Evolutionary conservation across 306 rosid genomes (phyloP).

Genomic region (Cucumis cinereus): DNA sequence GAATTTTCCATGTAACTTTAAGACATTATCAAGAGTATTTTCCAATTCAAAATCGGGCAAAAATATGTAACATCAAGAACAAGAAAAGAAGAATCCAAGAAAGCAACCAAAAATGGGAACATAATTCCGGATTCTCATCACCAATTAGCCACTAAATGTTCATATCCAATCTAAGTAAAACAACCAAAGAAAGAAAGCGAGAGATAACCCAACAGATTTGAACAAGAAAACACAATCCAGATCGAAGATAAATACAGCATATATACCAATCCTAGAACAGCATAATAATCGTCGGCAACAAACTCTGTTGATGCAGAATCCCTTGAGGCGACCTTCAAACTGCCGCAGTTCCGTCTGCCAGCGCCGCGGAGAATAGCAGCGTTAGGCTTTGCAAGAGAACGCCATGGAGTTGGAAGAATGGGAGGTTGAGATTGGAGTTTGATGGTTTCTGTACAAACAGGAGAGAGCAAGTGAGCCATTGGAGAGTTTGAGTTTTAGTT

Average conservation of each 20-base stretch:
- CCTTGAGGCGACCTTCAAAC: constrained; percentile 47
- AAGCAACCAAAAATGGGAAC: not conserved
- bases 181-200: not conserved
- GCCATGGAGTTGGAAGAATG: constrained; percentile 25
- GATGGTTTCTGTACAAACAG: constrained; percentile 53
- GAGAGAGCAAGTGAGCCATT: constrained; percentile 63
- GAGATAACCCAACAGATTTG: not conserved
- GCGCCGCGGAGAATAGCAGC: constrained; percentile 20
- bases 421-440: constrained; percentile 44
- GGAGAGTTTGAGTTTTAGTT: not conserved
- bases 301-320: constrained; percentile 27
- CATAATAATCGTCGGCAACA: constrained; percentile 77
- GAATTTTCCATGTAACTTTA: not conserved
- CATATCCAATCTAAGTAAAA: not conserved
- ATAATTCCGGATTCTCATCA: not conserved
- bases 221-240: constrained; percentile 2
- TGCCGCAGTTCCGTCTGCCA: constrained; percentile 31
- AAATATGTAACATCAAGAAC: not conserved
- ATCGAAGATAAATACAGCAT: constrained; percentile 8
- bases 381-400: constrained; percentile 17
- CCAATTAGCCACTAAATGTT: not conserved
- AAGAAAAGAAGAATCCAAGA: not conserved
- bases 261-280: constrained; percentile 73
- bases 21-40: not conserved
- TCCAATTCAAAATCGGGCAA: not conserved